Evolutionary conservation across 352 stramenopile species (phyloP).

Genomic region (Phytophthora capsici): DNA sequence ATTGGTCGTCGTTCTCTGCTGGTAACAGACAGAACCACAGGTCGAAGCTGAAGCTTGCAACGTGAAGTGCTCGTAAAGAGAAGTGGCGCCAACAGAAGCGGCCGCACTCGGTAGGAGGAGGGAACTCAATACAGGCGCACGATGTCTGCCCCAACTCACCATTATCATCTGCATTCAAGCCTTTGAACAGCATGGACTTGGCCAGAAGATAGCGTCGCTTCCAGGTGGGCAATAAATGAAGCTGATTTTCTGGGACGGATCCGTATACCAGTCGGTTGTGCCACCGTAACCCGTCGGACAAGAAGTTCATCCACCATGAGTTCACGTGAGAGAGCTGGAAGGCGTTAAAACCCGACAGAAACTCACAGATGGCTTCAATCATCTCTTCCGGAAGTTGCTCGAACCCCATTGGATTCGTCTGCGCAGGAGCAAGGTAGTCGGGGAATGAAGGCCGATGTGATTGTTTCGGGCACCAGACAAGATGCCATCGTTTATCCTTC

Average conservation of each 20-base stretch:
- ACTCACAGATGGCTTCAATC: slow-evolving; percentile 21
- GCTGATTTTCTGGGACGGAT: slow-evolving; percentile 15
- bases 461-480: too few relatives aligned
- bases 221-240: slow-evolving; percentile 23
- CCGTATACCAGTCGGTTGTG: slow-evolving; percentile 23
- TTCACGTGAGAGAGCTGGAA: slow-evolving; percentile 37
- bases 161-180: slow-evolving; percentile 18
- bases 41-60: slow-evolving; percentile 44
- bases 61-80: slow-evolving; percentile 19
- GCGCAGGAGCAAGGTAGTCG: background rate
- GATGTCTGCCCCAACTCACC: slow-evolving; percentile 17
- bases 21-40: slow-evolving; percentile 46
- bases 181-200: slow-evolving; percentile 31
- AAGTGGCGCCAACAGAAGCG: slow-evolving; percentile 29
- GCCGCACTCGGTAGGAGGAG: slow-evolving; percentile 26
- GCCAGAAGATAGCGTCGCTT: slow-evolving; percentile 32
- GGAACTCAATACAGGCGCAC: slow-evolving; percentile 32
- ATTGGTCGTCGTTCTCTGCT: background rate
- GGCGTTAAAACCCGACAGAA: slow-evolving; percentile 29
- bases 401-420: slow-evolving; percentile 16
- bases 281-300: slow-evolving; percentile 33
- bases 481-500: too few relatives aligned
- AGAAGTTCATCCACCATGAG: slow-evolving; percentile 19
- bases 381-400: slow-evolving; percentile 23
- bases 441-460: too few relatives aligned